Conservation (phyloP, 1,284 basidiomycete genomes). For the Ganoderma meredithae region DNA sequence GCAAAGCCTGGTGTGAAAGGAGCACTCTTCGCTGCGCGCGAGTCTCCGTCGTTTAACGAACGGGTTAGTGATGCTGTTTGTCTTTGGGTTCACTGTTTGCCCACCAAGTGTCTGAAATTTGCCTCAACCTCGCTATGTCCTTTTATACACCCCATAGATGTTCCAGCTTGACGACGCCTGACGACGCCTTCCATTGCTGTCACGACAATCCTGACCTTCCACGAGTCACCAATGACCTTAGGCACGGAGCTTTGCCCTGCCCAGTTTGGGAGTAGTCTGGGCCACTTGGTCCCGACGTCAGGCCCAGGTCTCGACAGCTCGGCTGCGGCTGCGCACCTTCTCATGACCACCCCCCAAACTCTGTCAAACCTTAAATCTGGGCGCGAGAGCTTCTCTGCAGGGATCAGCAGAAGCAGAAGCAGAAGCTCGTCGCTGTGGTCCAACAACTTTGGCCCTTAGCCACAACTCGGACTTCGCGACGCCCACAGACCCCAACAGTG, state of each 20-base stretch:
- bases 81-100: not conserved
- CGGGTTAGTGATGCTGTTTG: not conserved
- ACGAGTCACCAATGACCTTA: not conserved
- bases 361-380: not conserved
- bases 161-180: not conserved
- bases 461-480: not conserved
- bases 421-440: not conserved
- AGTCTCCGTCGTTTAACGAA: not conserved
- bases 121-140: not conserved
- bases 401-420: conserved; percentile 5
- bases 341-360: not conserved
- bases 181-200: not conserved
- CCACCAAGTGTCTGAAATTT: not conserved
- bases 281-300: not conserved
- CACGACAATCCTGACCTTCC: not conserved
- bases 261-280: too few species aligned
- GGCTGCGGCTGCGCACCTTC: not conserved
- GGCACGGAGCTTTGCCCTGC: not conserved
- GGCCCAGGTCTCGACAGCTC: not conserved
- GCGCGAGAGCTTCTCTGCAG: not conserved
- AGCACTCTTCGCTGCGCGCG: too few species aligned
- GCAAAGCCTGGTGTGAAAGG: too few species aligned
- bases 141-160: not conserved
- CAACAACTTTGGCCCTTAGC: not conserved
- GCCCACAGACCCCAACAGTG: not conserved